Percentiles rank a stretch among this genome's conserved stretches.
These are phyloP conservation scores for Phytomonas serpens DNA, from an alignment of 208 protist species.

Conservation along the genomic window DNA sequence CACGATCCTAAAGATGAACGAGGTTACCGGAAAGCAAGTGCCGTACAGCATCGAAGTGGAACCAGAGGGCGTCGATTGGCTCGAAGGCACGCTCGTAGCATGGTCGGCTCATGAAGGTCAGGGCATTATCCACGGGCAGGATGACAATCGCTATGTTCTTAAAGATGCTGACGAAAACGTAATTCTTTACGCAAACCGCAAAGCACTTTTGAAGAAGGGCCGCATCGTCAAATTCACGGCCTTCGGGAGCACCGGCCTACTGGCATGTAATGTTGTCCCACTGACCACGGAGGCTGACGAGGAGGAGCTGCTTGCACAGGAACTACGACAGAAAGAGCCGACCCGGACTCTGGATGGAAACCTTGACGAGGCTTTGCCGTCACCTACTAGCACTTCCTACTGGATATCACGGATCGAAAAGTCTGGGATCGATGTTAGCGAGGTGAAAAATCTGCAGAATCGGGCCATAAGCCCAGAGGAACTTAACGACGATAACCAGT, in stretches of 20 bases:
- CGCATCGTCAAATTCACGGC: constrained; percentile 65
- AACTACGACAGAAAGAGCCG: constrained; percentile 38
- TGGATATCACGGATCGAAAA: constrained; percentile 82
- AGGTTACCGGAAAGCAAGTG: constrained; percentile 10
- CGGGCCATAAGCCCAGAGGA: constrained; percentile 55
- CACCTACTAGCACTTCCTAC: constrained; percentile 80
- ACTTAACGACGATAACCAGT: constrained; percentile 55
- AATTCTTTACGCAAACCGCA: constrained; percentile 35
- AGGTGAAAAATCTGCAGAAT: constrained; percentile 72
- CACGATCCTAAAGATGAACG: constrained; percentile 3
- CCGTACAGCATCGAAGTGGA: constrained; percentile 17
- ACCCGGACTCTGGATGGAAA: constrained; percentile 55
- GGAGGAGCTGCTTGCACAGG: constrained; percentile 31
- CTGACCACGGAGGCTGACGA: constrained; percentile 56
- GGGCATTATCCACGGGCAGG: constrained; percentile 72
- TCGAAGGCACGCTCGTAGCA: constrained; percentile 54
- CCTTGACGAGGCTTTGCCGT: constrained; percentile 73
- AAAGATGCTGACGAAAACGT: constrained; percentile 69
- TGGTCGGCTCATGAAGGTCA: constrained; percentile 72
- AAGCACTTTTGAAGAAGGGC: constrained; percentile 47
- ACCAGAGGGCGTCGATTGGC: constrained; percentile 36
- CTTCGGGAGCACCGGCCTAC: constrained; percentile 43
- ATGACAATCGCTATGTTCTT: constrained; percentile 69
- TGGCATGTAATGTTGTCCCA: constrained; percentile 65
- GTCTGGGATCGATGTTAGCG: constrained; percentile 70